Evolutionary conservation across 164 flowering plant species (phyloP).

Genomic region (Aristolochia contorta): DNA sequence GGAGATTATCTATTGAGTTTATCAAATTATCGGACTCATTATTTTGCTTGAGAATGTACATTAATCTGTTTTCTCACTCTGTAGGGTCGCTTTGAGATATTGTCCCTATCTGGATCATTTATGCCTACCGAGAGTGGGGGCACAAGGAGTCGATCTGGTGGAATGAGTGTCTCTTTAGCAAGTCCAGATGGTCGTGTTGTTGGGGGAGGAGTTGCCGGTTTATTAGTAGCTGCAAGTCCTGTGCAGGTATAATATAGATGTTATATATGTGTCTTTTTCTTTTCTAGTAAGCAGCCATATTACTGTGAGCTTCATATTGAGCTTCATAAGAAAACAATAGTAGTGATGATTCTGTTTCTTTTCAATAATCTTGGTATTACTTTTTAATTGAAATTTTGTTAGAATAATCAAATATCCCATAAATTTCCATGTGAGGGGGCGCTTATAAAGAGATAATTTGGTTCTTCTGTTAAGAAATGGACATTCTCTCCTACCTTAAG

Average conservation of each 20-base stretch:
- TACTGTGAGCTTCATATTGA: neutral
- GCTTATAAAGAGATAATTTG: neutral
- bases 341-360: no score
- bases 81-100: constrained; percentile 97
- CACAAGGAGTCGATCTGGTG: constrained; percentile 89
- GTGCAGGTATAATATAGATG: constrained; percentile 52
- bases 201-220: constrained; percentile 97
- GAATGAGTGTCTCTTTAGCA: constrained; percentile 95
- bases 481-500: neutral
- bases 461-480: neutral
- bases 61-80: neutral
- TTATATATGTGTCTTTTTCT: neutral
- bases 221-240: constrained; percentile 87
- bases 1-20: neutral
- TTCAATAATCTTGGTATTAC: neutral
- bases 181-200: constrained; percentile 99
- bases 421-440: neutral
- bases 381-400: neutral
- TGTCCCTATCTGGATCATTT: constrained; percentile 92
- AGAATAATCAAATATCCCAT: neutral
- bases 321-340: neutral
- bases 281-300: neutral
- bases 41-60: neutral
- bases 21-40: neutral
- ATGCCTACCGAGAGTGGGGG: constrained; percentile 88